Conservation (phyloP, 2,329 filamentous ascomycete genomes). For the Colletotrichum sp. region DNA sequence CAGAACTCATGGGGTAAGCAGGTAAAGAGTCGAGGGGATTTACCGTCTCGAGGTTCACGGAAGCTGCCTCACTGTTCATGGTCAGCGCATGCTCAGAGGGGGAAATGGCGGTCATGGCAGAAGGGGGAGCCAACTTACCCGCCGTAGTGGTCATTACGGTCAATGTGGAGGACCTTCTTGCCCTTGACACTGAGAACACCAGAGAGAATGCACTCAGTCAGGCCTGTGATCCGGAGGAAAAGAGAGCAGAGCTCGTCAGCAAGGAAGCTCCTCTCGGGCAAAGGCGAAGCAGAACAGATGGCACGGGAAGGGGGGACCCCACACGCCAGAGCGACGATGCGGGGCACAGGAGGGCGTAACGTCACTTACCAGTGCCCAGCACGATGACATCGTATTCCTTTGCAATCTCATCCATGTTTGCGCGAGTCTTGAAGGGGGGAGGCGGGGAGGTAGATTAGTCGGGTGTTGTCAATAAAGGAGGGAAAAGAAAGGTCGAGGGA, state of each 20-base stretch:
- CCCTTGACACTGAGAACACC: constrained; percentile 98
- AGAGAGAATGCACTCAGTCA: constrained; percentile 99
- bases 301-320: constrained; percentile 6
- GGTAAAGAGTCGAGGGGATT: constrained; percentile 30
- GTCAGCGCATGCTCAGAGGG: not conserved
- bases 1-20: constrained; percentile 9
- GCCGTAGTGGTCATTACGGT: constrained; percentile 98
- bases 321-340: constrained; percentile 26
- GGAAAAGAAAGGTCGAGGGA: constrained; percentile 1
- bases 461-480: constrained; percentile 9
- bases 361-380: constrained; percentile 83
- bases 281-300: not conserved
- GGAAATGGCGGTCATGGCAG: not conserved
- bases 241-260: constrained; percentile 27
- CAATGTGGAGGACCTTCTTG: constrained; percentile 98
- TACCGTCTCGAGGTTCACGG: constrained; percentile 94
- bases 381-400: constrained; percentile 99
- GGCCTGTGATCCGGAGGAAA: constrained; percentile 59
- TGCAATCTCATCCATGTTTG: constrained; percentile 93
- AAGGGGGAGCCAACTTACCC: constrained; percentile 66
- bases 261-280: constrained; percentile 27
- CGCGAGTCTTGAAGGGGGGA: constrained; percentile 24
- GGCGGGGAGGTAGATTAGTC: not conserved
- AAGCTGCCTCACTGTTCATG: constrained; percentile 80
- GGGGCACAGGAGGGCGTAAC: constrained; percentile 39